Percentiles rank a stretch among this genome's conserved stretches.
phyloP scores from a whole-genome alignment of 1,284 basidiomycete species.

The Xerocomus cyaneibrunnescens region DNA sequence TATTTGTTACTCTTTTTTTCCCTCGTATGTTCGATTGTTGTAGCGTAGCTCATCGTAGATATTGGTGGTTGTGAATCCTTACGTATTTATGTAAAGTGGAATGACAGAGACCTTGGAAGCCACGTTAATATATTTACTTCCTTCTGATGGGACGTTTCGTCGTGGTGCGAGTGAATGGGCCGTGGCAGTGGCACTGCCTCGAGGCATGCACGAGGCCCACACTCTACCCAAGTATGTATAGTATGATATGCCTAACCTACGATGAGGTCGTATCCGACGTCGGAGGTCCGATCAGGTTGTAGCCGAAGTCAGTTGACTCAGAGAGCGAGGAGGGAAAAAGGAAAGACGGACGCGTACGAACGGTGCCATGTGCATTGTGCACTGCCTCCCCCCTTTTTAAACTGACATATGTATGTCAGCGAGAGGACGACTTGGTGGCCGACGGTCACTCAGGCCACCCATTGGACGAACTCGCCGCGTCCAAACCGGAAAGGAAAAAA shows the following conservation, averaged over 20 bases:
- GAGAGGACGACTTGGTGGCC: not conserved
- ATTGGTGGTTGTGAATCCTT: conserved; percentile 25
- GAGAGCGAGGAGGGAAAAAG: not conserved
- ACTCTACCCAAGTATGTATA: not conserved
- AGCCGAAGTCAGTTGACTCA: not conserved
- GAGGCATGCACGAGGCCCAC: conserved; percentile 17
- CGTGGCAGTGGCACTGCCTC: conserved; percentile 9
- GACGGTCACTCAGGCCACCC: too few relatives aligned
- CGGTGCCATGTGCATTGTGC: not conserved
- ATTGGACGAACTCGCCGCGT: too few relatives aligned
- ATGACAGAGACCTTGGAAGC: conserved; percentile 7
- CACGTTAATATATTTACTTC: conserved; percentile 18
- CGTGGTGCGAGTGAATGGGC: not conserved
- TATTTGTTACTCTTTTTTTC: conserved; percentile 15
- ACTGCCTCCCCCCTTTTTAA: not conserved
- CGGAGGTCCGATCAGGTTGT: not conserved
- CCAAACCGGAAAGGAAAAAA: too few relatives aligned
- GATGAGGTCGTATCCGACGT: not conserved
- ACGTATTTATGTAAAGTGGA: conserved; percentile 30
- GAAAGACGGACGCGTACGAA: not conserved
- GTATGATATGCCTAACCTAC: not conserved
- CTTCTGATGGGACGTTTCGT: not conserved
- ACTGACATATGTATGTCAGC: too few relatives aligned
- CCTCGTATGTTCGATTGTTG: conserved; percentile 27
- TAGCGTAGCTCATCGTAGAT: conserved; percentile 37